Evolutionary conservation across 2,329 filamentous ascomycete genomes (phyloP).

Genomic region (Colletotrichum tabaci): DNA sequence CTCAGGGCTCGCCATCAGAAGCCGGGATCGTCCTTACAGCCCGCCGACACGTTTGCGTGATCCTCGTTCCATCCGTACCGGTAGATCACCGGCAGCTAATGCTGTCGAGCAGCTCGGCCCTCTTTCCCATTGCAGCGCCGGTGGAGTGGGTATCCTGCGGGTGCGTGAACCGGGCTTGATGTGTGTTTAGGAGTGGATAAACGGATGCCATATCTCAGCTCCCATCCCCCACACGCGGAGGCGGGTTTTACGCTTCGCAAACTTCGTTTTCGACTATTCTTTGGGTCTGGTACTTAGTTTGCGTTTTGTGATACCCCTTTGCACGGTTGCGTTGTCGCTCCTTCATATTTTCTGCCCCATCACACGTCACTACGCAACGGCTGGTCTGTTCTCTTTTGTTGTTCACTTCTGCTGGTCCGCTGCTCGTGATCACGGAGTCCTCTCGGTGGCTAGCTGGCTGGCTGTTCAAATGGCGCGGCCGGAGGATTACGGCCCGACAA

Average conservation of each 20-base stretch:
- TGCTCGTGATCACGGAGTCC: background rate
- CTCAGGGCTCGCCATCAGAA: conserved; percentile 9
- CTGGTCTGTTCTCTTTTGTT: conserved; percentile 21
- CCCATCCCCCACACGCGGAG: conserved; percentile 16
- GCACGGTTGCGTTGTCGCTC: background rate
- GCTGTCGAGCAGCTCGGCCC: background rate
- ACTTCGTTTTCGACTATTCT: background rate
- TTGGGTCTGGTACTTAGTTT: conserved; percentile 17
- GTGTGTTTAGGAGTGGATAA: background rate
- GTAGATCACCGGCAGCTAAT: conserved; percentile 22
- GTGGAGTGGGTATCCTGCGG: background rate
- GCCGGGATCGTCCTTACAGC: conserved; percentile 9
- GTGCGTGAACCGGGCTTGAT: background rate
- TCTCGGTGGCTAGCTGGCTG: conserved; percentile 8
- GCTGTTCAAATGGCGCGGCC: conserved; percentile 34
- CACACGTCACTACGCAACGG: conserved; percentile 3
- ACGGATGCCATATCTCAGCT: conserved; percentile 26
- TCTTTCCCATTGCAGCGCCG: background rate
- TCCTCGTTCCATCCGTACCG: conserved; percentile 34
- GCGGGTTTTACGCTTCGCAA: conserved; percentile 3
- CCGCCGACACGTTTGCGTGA: conserved; percentile 18
- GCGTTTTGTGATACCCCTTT: conserved; percentile 7
- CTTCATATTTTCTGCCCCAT: background rate
- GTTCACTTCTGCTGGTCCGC: conserved; percentile 7
- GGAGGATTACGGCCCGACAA: conserved; percentile 37